A percentile compares a stretch with the other conserved stretches of the same genome.
phyloP scores from a whole-genome alignment of 306 rosid species.

The Castanospermum australe region DNA sequence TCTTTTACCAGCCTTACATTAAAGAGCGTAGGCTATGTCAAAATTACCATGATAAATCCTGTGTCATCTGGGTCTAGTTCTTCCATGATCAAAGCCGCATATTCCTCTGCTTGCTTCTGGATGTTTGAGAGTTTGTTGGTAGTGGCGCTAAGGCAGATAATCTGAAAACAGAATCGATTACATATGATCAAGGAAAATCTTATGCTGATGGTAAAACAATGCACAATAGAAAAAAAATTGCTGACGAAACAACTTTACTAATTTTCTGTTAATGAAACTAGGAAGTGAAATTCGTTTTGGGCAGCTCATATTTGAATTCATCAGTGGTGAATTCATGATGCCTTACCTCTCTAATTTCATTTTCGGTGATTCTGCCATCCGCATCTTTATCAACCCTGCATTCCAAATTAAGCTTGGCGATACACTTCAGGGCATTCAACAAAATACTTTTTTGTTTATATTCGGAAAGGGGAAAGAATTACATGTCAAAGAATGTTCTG shows the following conservation, averaged over 20 bases:
- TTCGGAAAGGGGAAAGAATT: constrained; percentile 4
- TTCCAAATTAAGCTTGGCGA: constrained; percentile 19
- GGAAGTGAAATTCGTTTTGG: not conserved
- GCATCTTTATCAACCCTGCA: constrained; percentile 78
- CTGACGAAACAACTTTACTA: not conserved
- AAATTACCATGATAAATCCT: constrained; percentile 67
- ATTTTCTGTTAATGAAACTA: not conserved
- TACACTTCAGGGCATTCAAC: constrained; percentile 18
- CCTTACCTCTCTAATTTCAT: constrained; percentile 63
- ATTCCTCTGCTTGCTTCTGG: constrained; percentile 66
- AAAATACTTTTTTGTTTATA: not conserved
- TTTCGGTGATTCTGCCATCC: constrained; percentile 66
- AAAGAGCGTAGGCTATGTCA: constrained; percentile 7
- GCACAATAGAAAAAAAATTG: constrained; percentile 13
- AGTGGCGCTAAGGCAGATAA: constrained; percentile 64
- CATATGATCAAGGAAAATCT: not conserved
- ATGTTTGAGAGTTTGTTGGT: constrained; percentile 64
- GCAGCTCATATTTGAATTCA: not conserved
- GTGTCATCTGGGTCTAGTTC: constrained; percentile 62
- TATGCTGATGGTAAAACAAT: not conserved
- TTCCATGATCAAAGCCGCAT: constrained; percentile 79
- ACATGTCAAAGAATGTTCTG: constrained; percentile 76
- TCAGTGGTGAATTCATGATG: not conserved
- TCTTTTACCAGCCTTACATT: not conserved
- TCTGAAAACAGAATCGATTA: constrained; percentile 42